Percentiles rank a stretch among this genome's conserved stretches.
phyloP scores from a whole-genome alignment of 1,284 basidiomycete species.

The Marasmius fiardii region DNA sequence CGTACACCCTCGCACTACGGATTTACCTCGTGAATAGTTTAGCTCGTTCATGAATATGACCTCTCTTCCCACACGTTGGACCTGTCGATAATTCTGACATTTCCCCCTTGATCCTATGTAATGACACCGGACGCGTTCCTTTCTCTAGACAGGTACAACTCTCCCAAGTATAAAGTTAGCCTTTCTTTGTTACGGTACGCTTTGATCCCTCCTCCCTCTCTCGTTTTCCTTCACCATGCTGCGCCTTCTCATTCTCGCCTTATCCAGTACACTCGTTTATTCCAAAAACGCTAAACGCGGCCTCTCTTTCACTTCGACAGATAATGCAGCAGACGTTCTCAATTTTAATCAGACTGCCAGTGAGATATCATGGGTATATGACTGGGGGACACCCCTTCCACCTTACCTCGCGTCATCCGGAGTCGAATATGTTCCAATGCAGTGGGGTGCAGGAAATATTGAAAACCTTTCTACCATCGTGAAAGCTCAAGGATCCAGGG shows the following conservation, averaged over 20 bases:
- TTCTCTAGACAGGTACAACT: neutral
- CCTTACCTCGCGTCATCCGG: conserved; percentile 36
- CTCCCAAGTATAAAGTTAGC: neutral
- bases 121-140: neutral
- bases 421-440: conserved; percentile 47
- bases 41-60: no score
- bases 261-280: conserved; percentile 10
- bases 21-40: no score
- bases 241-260: conserved; percentile 1
- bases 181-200: neutral
- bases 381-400: conserved; percentile 40
- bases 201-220: neutral
- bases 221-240: neutral
- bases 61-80: neutral
- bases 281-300: conserved; percentile 35
- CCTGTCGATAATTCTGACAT: neutral
- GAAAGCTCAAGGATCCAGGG: conserved; percentile 34
- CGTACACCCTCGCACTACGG: no score
- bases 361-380: conserved; percentile 43
- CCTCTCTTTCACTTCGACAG: conserved; percentile 36
- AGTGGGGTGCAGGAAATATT: conserved; percentile 41
- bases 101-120: neutral
- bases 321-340: conserved; percentile 35
- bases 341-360: conserved; percentile 42
- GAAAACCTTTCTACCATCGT: conserved; percentile 35